Conservation (phyloP, 495 filamentous ascomycete species). For the Tuber melanosporum region DNA sequence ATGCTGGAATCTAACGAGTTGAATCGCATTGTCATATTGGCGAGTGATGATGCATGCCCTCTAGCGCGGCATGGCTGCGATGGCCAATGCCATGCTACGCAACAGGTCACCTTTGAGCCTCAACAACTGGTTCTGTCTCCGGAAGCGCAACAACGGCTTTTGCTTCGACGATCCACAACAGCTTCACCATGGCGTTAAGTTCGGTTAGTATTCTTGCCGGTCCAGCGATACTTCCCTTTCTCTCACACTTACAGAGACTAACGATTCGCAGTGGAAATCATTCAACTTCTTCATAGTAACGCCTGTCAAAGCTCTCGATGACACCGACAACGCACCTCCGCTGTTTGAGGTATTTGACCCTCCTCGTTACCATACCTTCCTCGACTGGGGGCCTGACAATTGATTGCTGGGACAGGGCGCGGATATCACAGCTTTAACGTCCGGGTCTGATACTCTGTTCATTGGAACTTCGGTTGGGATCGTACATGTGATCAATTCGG, state of each 20-base stretch:
- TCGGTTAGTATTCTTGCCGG: neutral
- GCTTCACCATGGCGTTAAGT: neutral
- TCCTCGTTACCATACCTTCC: conserved; percentile 50
- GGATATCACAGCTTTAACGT: conserved; percentile 63
- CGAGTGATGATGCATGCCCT: neutral
- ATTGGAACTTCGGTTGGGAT: conserved; percentile 75
- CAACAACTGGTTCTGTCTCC: neutral
- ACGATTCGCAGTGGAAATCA: conserved; percentile 72
- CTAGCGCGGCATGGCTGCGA: neutral
- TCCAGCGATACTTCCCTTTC: neutral
- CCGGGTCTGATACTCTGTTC: conserved; percentile 85
- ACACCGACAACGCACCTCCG: conserved; percentile 52
- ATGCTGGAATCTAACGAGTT: neutral
- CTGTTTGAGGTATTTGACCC: conserved; percentile 54
- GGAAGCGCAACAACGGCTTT: neutral
- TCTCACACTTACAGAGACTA: neutral
- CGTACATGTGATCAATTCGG: conserved; percentile 75
- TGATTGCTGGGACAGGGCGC: conserved; percentile 47
- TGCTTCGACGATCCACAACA: neutral
- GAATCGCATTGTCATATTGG: neutral
- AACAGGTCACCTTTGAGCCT: neutral
- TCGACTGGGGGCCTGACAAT: conserved; percentile 36
- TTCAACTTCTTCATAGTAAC: conserved; percentile 98
- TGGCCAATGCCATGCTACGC: neutral
- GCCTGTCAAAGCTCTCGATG: conserved; percentile 71